Conservation (phyloP, 495 filamentous ascomycete genomes). For the Extremus antarcticus region DNA sequence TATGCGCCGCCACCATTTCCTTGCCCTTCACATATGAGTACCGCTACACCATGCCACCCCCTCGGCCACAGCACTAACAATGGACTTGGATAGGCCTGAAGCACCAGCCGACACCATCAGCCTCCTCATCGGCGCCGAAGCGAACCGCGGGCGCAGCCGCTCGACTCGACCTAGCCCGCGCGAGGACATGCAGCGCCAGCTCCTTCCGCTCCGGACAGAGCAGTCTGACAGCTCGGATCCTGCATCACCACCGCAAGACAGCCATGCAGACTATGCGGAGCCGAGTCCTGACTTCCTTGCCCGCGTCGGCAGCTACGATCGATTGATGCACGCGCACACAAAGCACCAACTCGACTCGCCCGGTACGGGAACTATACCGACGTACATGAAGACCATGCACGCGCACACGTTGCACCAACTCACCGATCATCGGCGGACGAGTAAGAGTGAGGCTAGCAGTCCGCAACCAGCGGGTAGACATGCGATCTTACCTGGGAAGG, state of each 20-base stretch:
- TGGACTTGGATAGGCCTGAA: neutral
- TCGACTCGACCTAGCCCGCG: neutral
- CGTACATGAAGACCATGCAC: conserved; percentile 12
- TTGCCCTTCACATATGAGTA: conserved; percentile 1
- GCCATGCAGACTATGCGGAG: neutral
- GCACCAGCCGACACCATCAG: neutral
- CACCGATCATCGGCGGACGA: neutral
- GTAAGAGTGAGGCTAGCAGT: neutral
- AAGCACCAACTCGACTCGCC: neutral
- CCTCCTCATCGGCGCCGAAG: neutral
- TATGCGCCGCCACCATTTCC: conserved; percentile 16
- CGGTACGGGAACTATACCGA: neutral
- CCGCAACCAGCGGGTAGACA: neutral
- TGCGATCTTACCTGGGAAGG: neutral
- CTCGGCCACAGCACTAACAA: conserved; percentile 4
- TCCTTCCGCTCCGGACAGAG: too few relatives aligned
- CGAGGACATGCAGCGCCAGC: neutral
- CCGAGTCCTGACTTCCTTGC: neutral
- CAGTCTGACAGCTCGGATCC: too few relatives aligned
- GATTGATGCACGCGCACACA: conserved; percentile 6
- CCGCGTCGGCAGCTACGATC: conserved; percentile 4
- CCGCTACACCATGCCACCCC: too few relatives aligned
- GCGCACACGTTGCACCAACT: conserved; percentile 11
- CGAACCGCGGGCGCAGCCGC: neutral
- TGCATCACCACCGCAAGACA: neutral